Conservation (phyloP, 257 asterid species). For the Penstemon davidsonii region DNA sequence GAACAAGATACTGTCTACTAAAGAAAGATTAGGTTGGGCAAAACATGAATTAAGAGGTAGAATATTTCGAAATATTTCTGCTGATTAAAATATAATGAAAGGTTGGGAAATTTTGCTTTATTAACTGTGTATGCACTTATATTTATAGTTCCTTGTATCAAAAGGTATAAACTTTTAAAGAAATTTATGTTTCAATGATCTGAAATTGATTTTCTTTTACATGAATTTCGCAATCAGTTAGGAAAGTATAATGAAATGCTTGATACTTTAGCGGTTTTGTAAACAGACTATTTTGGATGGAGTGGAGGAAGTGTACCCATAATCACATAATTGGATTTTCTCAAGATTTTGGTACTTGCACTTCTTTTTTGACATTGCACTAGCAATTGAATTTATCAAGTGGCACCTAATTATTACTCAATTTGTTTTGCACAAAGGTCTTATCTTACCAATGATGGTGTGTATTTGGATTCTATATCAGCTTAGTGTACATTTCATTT, state of each 20-base stretch:
- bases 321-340: not conserved
- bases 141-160: not conserved
- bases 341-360: not conserved
- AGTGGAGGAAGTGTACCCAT: not conserved
- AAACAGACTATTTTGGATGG: constrained; percentile 4
- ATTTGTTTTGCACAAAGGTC: not conserved
- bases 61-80: not conserved
- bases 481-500: constrained; percentile 21
- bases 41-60: no score
- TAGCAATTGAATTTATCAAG: not conserved
- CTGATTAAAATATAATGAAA: not conserved
- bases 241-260: not conserved
- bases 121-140: no score
- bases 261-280: not conserved
- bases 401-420: no score
- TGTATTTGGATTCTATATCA: not conserved
- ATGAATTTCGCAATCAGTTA: not conserved
- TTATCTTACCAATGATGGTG: not conserved
- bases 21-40: not conserved
- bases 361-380: not conserved
- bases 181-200: not conserved
- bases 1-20: not conserved
- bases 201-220: not conserved
- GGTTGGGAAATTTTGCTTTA: not conserved
- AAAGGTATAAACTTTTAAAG: not conserved